phyloP scores from a whole-genome alignment of 1,284 basidiomycete genomes.

The Cystobasidium sp. region DNA sequence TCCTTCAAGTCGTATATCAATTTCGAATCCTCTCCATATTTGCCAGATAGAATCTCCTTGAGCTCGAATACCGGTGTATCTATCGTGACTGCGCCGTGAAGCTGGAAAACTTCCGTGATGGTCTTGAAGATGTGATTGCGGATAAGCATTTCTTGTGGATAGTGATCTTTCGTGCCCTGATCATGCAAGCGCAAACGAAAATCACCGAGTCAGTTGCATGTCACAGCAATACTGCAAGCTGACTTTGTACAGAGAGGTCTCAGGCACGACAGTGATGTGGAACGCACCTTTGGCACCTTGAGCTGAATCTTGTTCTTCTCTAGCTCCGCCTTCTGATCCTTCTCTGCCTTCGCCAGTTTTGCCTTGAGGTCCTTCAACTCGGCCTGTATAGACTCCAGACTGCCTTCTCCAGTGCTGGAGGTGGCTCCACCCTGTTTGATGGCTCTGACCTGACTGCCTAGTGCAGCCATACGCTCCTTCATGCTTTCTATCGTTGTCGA shows the following conservation, averaged over 20 bases:
- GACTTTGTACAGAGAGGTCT: neutral
- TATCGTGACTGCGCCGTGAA: conserved; percentile 87
- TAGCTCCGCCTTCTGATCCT: conserved; percentile 43
- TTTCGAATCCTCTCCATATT: conserved; percentile 97
- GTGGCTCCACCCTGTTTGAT: conserved; percentile 43
- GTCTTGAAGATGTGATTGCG: conserved; percentile 87
- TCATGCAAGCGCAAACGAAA: neutral
- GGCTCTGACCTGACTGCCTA: conserved; percentile 35
- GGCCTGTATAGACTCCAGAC: conserved; percentile 38
- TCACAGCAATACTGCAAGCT: neutral
- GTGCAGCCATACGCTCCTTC: conserved; percentile 39
- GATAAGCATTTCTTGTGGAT: conserved; percentile 90
- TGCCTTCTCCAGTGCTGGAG: conserved; percentile 36
- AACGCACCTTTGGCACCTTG: conserved; percentile 39
- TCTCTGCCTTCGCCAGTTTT: conserved; percentile 41
- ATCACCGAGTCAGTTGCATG: neutral
- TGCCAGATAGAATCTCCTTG: conserved; percentile 91
- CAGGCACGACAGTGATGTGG: no score
- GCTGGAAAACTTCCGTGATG: conserved; percentile 85
- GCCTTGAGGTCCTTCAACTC: conserved; percentile 43
- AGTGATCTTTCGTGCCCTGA: conserved; percentile 94
- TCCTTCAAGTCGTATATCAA: conserved; percentile 98
- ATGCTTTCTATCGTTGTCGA: conserved; percentile 18
- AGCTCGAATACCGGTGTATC: conserved; percentile 99
- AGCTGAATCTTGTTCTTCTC: conserved; percentile 40